Conservation (phyloP, 257 asterid species). For the Thymus mandschuricus region DNA sequence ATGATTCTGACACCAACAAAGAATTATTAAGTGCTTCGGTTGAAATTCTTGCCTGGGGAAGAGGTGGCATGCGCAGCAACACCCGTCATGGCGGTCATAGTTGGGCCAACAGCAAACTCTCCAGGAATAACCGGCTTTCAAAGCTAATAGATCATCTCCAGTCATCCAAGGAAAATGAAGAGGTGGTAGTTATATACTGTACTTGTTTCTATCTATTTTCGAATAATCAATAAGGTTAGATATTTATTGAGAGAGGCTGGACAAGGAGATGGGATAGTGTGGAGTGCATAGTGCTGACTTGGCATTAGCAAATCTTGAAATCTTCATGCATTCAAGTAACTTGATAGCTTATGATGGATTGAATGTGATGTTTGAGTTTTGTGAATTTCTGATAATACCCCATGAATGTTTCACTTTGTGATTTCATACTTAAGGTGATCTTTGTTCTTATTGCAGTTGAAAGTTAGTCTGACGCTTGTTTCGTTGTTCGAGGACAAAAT, state of each 20-base stretch:
- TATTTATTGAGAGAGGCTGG: constrained; percentile 14
- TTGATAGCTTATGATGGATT: constrained; percentile 23
- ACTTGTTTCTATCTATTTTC: constrained; percentile 3
- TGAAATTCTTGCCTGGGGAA: constrained; percentile 91
- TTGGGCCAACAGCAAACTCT: constrained; percentile 57
- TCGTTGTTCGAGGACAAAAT: constrained; percentile 69
- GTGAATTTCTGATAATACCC: constrained; percentile 15
- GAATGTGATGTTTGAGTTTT: constrained; percentile 16
- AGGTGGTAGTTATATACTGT: constrained; percentile 44
- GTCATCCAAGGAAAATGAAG: constrained; percentile 59
- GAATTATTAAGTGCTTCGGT: constrained; percentile 59
- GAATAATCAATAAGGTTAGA: not conserved
- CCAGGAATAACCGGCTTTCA: constrained; percentile 63
- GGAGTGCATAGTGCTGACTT: constrained; percentile 1
- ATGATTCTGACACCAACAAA: constrained; percentile 67
- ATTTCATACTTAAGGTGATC: constrained; percentile 26
- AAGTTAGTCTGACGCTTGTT: constrained; percentile 69
- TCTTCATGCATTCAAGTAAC: not conserved
- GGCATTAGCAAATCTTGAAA: constrained; percentile 13
- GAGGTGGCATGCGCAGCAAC: constrained; percentile 84
- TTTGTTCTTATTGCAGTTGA: constrained; percentile 60
- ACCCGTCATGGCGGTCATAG: constrained; percentile 63
- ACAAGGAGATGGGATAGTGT: constrained; percentile 24
- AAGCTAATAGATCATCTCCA: constrained; percentile 73
- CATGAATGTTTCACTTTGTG: constrained; percentile 17